These are phyloP conservation scores for Ceratocystis harringtonii DNA, from an alignment of 2,329 filamentous ascomycete genomes.

Conservation along the genomic window DNA sequence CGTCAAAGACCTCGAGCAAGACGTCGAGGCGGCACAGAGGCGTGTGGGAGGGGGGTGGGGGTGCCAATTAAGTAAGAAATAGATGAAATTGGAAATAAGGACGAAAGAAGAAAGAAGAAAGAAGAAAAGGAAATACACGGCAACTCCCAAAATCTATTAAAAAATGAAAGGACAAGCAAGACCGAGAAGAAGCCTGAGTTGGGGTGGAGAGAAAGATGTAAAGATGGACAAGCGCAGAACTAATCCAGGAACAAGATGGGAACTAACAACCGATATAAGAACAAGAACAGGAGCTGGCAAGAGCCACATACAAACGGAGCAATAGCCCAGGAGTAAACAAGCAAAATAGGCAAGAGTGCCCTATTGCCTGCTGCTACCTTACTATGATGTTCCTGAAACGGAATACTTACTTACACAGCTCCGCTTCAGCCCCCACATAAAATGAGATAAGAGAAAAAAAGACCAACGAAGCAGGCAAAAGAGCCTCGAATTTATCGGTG, in stretches of 20 bases:
- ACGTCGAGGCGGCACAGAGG: neutral
- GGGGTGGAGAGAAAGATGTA: neutral
- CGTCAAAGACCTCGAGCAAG: neutral
- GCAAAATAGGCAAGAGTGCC: no score
- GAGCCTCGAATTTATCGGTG: neutral
- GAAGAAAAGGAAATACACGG: neutral
- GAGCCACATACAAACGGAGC: no score
- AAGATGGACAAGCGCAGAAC: neutral
- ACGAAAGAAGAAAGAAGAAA: neutral
- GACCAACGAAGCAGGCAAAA: neutral
- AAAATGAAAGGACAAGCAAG: neutral
- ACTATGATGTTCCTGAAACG: neutral
- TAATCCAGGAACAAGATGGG: neutral
- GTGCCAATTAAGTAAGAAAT: neutral
- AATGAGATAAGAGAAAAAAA: neutral
- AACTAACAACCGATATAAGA: neutral
- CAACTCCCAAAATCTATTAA: neutral
- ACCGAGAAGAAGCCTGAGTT: neutral
- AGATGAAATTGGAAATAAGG: neutral
- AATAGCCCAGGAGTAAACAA: no score
- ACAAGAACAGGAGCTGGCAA: conserved; percentile 7
- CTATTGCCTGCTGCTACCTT: no score
- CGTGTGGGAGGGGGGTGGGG: neutral
- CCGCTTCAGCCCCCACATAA: neutral
- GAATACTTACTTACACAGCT: neutral